These are phyloP conservation scores for Mucuna pruriens DNA, from an alignment of 306 rosid genomes.

Conservation along the genomic window DNA sequence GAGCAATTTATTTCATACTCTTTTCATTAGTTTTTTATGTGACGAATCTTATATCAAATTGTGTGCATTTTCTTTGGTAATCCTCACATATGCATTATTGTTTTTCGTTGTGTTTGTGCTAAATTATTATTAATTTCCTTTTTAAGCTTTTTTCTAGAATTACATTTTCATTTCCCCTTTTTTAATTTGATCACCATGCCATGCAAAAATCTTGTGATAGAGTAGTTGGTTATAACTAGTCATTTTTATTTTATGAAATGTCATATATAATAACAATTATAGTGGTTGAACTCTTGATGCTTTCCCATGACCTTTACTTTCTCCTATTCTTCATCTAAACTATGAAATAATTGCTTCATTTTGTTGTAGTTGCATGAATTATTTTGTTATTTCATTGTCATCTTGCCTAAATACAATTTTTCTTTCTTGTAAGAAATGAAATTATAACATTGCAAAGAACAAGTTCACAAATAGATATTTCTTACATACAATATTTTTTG, in stretches of 20 bases:
- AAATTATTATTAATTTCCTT: not conserved
- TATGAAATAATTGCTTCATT: not conserved
- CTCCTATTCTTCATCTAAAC: not conserved
- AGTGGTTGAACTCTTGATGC: not conserved
- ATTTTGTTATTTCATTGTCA: not conserved
- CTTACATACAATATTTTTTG: not conserved
- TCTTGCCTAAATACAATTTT: too few relatives aligned
- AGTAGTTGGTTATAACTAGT: not conserved
- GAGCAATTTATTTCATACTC: conserved; percentile 32
- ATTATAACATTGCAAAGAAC: not conserved
- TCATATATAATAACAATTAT: not conserved
- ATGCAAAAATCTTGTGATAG: not conserved
- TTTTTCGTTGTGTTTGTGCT: not conserved
- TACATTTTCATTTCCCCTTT: not conserved
- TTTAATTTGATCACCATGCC: not conserved
- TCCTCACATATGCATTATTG: not conserved
- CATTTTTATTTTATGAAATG: not conserved
- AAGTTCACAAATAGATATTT: not conserved
- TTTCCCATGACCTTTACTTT: not conserved
- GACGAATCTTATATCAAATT: not conserved
- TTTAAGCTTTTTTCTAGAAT: not conserved
- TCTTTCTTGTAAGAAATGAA: not conserved
- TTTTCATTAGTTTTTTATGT: not conserved
- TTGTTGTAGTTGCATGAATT: not conserved
- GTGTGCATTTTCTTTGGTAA: not conserved